A percentile compares a stretch with the other conserved stretches of the same genome.
phyloP scores from a whole-genome alignment of 2,329 filamentous ascomycete genomes.

The Pseudogymnoascus sp. region DNA sequence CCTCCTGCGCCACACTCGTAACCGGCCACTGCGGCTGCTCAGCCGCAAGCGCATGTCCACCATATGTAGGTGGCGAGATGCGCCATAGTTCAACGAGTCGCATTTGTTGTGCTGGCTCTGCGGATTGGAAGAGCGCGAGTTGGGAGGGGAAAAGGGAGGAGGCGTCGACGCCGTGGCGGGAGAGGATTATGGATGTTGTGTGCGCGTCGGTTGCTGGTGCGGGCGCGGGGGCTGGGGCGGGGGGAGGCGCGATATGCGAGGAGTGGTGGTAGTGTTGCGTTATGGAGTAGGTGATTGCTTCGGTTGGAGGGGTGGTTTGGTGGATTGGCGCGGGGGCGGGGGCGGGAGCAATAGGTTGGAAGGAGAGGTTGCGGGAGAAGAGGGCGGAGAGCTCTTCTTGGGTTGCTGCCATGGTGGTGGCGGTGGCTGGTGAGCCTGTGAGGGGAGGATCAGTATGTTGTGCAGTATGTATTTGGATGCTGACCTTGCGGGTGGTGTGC shows the following conservation, averaged over 20 bases:
- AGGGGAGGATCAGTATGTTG: not conserved
- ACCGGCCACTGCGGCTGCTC: constrained; percentile 49
- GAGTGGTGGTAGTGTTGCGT: constrained; percentile 82
- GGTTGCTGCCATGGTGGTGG: constrained; percentile 40
- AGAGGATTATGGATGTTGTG: constrained; percentile 49
- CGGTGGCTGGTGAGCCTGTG: not conserved
- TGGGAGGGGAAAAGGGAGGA: constrained; percentile 63
- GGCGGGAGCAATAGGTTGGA: constrained; percentile 32
- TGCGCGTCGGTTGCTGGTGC: constrained; percentile 39
- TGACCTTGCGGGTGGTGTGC: constrained; percentile 22
- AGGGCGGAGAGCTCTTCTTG: constrained; percentile 77
- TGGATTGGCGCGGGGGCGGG: constrained; percentile 28
- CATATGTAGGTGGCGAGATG: constrained; percentile 61
- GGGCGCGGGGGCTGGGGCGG: constrained; percentile 29
- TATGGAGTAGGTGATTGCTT: constrained; percentile 60
- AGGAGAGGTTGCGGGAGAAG: constrained; percentile 66
- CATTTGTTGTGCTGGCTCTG: constrained; percentile 61
- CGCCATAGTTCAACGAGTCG: constrained; percentile 79
- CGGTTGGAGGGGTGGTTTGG: constrained; percentile 23
- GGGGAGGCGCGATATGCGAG: constrained; percentile 44
- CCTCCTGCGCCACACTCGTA: constrained; percentile 45
- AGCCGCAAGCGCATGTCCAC: constrained; percentile 45
- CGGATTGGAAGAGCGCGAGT: constrained; percentile 68
- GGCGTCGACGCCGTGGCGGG: constrained; percentile 61
- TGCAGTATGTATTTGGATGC: not conserved